These are phyloP conservation scores for Ceriops decandra DNA, from an alignment of 345 rosid genomes.

Conservation along the genomic window DNA sequence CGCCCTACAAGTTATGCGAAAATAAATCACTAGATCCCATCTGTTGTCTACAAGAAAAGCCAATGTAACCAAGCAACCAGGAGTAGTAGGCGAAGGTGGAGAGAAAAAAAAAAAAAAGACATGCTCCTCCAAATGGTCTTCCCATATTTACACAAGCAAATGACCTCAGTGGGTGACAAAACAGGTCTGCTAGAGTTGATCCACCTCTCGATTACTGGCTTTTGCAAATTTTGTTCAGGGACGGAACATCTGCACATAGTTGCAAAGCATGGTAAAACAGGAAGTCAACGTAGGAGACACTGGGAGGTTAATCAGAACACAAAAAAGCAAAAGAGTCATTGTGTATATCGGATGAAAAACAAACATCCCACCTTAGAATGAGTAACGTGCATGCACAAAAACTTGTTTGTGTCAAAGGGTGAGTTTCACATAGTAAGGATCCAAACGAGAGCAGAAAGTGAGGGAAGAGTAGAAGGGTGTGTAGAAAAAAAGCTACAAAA, in stretches of 20 bases:
- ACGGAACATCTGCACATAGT: constrained; percentile 36
- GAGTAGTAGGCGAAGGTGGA: constrained; percentile 5
- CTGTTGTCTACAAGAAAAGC: constrained; percentile 7
- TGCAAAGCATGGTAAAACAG: background rate
- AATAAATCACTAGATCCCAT: constrained; percentile 8
- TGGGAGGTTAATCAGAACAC: background rate
- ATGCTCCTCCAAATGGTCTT: constrained; percentile 10
- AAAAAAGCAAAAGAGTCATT: background rate
- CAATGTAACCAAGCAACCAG: constrained; percentile 15
- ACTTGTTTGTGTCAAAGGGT: too few species aligned
- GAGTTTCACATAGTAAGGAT: too few species aligned
- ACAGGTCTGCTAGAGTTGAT: background rate
- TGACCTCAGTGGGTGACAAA: constrained; percentile 1
- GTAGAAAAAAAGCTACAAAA: too few species aligned
- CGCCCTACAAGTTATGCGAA: background rate
- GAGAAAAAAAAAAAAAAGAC: background rate
- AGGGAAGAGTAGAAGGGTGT: too few species aligned
- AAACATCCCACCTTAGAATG: background rate
- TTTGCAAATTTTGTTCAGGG: constrained; percentile 27
- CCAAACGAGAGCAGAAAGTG: too few species aligned
- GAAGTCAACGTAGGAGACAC: background rate
- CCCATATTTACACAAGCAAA: constrained; percentile 29
- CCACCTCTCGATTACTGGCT: constrained; percentile 5
- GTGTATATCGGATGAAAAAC: background rate
- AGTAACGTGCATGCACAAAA: too few species aligned